phyloP scores from a whole-genome alignment of 305 asterid species.

The Rubia peregrina region DNA sequence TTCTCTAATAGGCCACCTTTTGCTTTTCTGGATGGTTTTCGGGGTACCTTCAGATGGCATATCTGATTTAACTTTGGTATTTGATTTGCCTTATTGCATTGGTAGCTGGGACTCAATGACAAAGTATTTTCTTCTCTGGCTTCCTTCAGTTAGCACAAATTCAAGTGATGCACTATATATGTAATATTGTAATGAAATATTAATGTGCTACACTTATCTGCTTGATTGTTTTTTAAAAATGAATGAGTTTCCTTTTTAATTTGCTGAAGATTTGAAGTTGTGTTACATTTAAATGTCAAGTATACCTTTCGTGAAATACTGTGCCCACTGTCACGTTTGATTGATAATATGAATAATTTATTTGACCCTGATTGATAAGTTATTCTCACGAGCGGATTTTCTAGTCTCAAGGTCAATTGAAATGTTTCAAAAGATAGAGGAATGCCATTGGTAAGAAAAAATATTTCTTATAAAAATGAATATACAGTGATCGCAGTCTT shows the following conservation, averaged over 20 bases:
- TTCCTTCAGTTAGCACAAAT: background rate
- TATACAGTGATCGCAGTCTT: background rate
- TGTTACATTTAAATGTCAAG: background rate
- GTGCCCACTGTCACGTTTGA: background rate
- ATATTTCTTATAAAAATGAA: background rate
- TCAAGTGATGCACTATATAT: background rate
- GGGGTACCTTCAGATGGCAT: conserved; percentile 98
- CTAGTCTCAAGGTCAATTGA: background rate
- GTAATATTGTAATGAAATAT: background rate
- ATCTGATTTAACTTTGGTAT: conserved; percentile 97
- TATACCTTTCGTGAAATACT: background rate
- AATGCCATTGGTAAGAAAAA: background rate
- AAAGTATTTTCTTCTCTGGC: background rate
- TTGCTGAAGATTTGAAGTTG: background rate
- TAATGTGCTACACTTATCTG: background rate
- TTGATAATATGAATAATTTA: background rate
- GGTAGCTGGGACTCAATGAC: conserved; percentile 1
- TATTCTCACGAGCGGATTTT: background rate
- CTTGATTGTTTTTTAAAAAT: background rate
- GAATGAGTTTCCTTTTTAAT: background rate
- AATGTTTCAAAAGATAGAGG: background rate
- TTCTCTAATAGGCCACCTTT: conserved; percentile 45
- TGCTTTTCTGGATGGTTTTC: conserved; percentile 73
- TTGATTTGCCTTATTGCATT: conserved; percentile 16
- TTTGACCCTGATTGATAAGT: background rate